phyloP scores from a whole-genome alignment of 352 stramenopile species.

The Phytophthora parvispora region DNA sequence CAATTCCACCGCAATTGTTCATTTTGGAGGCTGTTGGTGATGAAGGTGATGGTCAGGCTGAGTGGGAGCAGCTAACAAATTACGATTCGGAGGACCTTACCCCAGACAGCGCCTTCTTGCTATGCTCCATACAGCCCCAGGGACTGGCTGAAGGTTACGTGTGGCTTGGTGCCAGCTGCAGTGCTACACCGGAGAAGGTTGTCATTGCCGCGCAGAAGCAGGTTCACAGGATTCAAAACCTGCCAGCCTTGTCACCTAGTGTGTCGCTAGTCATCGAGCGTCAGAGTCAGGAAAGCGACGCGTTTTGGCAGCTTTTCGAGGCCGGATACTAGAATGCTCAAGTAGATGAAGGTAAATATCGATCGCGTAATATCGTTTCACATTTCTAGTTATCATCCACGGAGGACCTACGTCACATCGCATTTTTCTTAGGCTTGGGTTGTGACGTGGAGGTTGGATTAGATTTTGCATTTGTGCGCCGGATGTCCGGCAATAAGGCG shows the following conservation, averaged over 20 bases:
- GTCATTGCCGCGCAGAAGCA: constrained; percentile 26
- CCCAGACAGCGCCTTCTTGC: constrained; percentile 40
- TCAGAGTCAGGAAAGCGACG: constrained; percentile 54
- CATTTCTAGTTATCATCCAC: constrained; percentile 11
- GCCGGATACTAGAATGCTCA: constrained; percentile 71
- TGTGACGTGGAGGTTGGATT: constrained; percentile 21
- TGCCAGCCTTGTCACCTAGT: background rate
- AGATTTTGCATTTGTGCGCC: constrained; percentile 5
- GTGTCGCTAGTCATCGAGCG: constrained; percentile 26
- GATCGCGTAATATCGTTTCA: background rate
- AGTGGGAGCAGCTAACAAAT: constrained; percentile 67
- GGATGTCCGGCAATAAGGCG: constrained; percentile 48
- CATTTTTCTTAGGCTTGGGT: constrained; percentile 22
- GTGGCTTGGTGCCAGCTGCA: constrained; percentile 48
- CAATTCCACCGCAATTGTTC: constrained; percentile 42
- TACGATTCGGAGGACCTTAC: constrained; percentile 75
- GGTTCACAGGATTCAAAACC: constrained; percentile 5
- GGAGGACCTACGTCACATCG: background rate
- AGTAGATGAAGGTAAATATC: background rate
- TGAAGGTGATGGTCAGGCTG: background rate
- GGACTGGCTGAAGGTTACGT: constrained; percentile 26
- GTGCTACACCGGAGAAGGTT: constrained; percentile 12
- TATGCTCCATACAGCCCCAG: constrained; percentile 22
- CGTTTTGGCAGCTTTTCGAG: constrained; percentile 75
- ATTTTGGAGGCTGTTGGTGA: constrained; percentile 35